Base-by-base conservation (phyloP, 2,329 filamentous ascomycete species). In the Neofusicoccum parvum region DNA sequence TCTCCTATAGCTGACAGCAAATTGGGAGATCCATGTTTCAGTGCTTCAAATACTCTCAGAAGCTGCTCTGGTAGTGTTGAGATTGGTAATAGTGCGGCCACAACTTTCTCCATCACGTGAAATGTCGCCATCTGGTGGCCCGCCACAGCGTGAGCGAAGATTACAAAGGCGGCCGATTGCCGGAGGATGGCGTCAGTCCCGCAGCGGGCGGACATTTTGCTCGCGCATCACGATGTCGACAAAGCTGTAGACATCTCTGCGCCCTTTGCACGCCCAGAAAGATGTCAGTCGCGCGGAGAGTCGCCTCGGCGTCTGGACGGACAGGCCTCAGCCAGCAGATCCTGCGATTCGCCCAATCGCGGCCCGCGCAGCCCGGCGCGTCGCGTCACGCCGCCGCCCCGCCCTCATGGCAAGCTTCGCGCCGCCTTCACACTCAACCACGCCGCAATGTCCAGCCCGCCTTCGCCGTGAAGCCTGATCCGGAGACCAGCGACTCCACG, bases 401-500 rank as follows among this genome's bases (percentile, higher is more conserved):
- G 49, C 50, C 27, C 9, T 6, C 60, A 48, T 59, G 43, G 51
- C 63, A 36, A 59, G 23, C 32, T 43, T 49, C 63, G 15, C 63
- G 63, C 5, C 34, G 43, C 34, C 51, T 65, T 36, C 64, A 65
- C 54, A 53, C 3, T n/a, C 64, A 62, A 17, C 45, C 53, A 6
- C 48, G 20, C 23, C 54, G 48, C 37, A 46, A 51, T 27, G 39
- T 53, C 48, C 64, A 65, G 45, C 37, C 64, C 27, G 48, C 37
- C 17, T 23, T 39, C 34, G 46, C 46, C 12, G 64, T 60, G n/a
- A 62, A 60, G 54, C 64, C 69, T 49, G 73, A 76, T 43, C 58
- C 67, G 20, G 59, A 66, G 10, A 32, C 59, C 41, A 54, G 34
- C 39, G 72, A 72, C 23, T 78, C 77, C 2, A 73, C 77, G 17